A percentile compares a stretch with the other conserved stretches of the same genome.
These are phyloP conservation scores for Tetrahymena borealis DNA, from an alignment of 73 alveolate species.

Conservation along the genomic window DNA sequence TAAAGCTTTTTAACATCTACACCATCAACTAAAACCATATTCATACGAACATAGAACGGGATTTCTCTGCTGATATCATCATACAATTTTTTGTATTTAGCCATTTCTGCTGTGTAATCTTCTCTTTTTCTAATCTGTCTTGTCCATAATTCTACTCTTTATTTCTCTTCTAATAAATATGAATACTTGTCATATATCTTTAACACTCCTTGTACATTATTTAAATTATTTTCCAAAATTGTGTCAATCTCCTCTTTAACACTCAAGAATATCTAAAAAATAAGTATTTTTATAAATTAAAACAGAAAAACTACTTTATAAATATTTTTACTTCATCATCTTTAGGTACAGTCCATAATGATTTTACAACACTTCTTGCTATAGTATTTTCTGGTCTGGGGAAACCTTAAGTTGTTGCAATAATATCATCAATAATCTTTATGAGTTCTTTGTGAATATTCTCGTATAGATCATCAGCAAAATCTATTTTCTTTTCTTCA, in stretches of 20 bases:
- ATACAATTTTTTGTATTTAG: conserved; percentile 48
- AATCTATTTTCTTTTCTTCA: conserved; percentile 62
- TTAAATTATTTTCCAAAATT: conserved; percentile 61
- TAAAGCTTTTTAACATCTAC: conserved; percentile 62
- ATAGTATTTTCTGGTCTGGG: conserved; percentile 87
- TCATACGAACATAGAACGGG: conserved; percentile 72
- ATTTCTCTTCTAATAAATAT: conserved; percentile 64
- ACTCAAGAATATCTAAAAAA: neutral
- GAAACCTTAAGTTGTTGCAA: conserved; percentile 57
- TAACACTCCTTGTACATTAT: conserved; percentile 58
- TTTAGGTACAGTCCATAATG: conserved; percentile 72
- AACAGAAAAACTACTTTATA: neutral
- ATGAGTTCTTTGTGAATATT: conserved; percentile 51
- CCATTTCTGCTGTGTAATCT: conserved; percentile 53
- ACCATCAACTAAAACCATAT: conserved; percentile 81
- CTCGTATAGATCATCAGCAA: conserved; percentile 54
- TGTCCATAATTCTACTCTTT: conserved; percentile 58
- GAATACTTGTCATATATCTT: conserved; percentile 71
- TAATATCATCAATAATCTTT: conserved; percentile 60
- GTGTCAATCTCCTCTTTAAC: conserved; percentile 58
- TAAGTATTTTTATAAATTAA: neutral
- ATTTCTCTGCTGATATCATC: conserved; percentile 56
- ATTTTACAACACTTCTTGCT: conserved; percentile 71
- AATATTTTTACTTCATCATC: conserved; percentile 75
- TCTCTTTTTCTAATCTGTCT: conserved; percentile 52